These are phyloP conservation scores for Pistacia atlantica DNA, from an alignment of 345 rosid genomes.

Conservation along the genomic window DNA sequence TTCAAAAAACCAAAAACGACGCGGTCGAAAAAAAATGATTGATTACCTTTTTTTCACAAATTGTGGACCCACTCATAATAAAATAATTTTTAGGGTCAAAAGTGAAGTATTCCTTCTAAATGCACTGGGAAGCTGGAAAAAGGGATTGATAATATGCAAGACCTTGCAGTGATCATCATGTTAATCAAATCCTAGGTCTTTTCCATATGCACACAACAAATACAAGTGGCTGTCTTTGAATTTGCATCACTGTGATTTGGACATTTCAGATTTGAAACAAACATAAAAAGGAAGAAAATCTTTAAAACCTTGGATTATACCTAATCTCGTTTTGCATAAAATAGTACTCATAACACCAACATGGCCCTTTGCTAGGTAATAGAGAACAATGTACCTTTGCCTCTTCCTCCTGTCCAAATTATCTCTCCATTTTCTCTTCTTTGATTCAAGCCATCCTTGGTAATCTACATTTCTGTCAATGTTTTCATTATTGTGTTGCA, in stretches of 20 bases:
- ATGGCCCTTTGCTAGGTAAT: neutral
- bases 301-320: neutral
- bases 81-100: neutral
- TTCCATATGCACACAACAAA: too few relatives aligned
- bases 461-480: constrained; percentile 76
- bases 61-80: neutral
- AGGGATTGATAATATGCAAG: too few relatives aligned
- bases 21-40: neutral
- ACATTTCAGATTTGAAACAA: too few relatives aligned
- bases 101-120: neutral
- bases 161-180: too few relatives aligned
- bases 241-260: too few relatives aligned
- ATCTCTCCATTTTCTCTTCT: constrained; percentile 90
- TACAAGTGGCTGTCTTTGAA: too few relatives aligned
- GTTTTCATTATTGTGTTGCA: constrained; percentile 38
- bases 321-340: neutral
- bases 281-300: neutral
- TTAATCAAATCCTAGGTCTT: too few relatives aligned
- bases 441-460: constrained; percentile 92
- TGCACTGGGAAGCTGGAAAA: too few relatives aligned
- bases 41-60: neutral
- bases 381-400: constrained; percentile 54
- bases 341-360: constrained; percentile 13
- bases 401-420: constrained; percentile 64
- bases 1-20: neutral